Evolutionary conservation across 208 protist genomes (phyloP).

Genomic region (Endotrypanum monterogeii): DNA sequence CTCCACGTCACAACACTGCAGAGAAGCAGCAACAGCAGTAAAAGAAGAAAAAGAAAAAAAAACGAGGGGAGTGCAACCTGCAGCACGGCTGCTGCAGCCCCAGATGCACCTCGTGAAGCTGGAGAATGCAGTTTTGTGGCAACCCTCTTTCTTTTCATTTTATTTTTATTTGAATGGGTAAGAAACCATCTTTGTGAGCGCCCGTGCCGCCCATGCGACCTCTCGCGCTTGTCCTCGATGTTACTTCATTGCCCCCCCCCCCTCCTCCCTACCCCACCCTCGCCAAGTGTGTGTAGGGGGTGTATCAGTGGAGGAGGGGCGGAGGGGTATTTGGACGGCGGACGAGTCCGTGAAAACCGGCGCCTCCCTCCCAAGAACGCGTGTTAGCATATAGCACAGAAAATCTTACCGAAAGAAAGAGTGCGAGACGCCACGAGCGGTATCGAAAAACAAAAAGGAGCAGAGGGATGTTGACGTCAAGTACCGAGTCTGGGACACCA

Average conservation of each 20-base stretch:
- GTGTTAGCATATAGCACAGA: too few species aligned
- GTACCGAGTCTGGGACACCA: too few species aligned
- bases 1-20: slow-evolving; percentile 81
- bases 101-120: background rate
- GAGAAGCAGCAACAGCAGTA: slow-evolving; percentile 34
- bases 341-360: background rate
- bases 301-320: too few species aligned
- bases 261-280: background rate
- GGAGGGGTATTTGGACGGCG: too few species aligned
- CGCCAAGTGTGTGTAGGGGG: background rate
- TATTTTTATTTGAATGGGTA: background rate
- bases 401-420: too few species aligned
- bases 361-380: background rate
- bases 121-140: background rate
- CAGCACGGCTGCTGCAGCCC: background rate
- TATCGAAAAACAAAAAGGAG: too few species aligned
- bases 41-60: background rate
- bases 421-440: too few species aligned
- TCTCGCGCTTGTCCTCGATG: background rate
- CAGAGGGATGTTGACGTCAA: too few species aligned
- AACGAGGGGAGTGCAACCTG: background rate
- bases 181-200: background rate
- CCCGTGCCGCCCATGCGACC: background rate
- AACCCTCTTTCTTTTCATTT: background rate
- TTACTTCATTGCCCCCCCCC: background rate